phyloP scores from a whole-genome alignment of 2,329 filamentous ascomycete genomes.

The Delphinella strobiligena region DNA sequence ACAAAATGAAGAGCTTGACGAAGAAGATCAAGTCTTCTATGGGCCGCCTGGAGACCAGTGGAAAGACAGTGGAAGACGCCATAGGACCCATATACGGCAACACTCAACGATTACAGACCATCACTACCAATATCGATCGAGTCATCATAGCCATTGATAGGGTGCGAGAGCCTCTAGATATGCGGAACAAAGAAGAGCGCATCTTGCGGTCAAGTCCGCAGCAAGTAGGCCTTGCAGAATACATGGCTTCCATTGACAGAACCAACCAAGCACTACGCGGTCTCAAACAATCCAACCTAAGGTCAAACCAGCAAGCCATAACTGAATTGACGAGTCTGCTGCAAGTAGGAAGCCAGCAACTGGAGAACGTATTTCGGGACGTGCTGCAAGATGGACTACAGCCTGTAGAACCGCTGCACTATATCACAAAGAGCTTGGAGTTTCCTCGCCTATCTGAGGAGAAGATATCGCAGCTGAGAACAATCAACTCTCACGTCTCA shows the following conservation, averaged over 20 bases:
- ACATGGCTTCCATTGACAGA: constrained; percentile 80
- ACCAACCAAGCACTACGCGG: constrained; percentile 74
- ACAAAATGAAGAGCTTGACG: constrained; percentile 85
- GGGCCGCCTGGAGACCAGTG: constrained; percentile 70
- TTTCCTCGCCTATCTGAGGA: constrained; percentile 75
- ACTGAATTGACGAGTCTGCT: constrained; percentile 67
- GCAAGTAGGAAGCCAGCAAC: constrained; percentile 64
- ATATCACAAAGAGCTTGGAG: constrained; percentile 64
- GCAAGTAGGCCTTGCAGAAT: constrained; percentile 68
- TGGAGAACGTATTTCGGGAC: constrained; percentile 74
- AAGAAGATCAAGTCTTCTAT: constrained; percentile 92
- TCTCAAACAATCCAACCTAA: constrained; percentile 79
- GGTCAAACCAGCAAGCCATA: constrained; percentile 82
- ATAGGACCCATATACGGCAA: constrained; percentile 88
- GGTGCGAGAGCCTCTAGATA: constrained; percentile 80
- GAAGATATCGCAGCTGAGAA: constrained; percentile 59
- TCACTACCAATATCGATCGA: constrained; percentile 78
- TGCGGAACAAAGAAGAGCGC: constrained; percentile 80
- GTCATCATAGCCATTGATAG: constrained; percentile 79
- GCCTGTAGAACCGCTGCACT: constrained; percentile 80
- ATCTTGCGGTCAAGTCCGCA: constrained; percentile 73
- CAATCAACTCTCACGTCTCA: constrained; percentile 52
- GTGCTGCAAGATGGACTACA: constrained; percentile 67
- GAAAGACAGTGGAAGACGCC: constrained; percentile 81
- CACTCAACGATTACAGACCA: constrained; percentile 77